These are phyloP conservation scores for Acorus calamus DNA, from an alignment of 106 monocot species.

Conservation along the genomic window DNA sequence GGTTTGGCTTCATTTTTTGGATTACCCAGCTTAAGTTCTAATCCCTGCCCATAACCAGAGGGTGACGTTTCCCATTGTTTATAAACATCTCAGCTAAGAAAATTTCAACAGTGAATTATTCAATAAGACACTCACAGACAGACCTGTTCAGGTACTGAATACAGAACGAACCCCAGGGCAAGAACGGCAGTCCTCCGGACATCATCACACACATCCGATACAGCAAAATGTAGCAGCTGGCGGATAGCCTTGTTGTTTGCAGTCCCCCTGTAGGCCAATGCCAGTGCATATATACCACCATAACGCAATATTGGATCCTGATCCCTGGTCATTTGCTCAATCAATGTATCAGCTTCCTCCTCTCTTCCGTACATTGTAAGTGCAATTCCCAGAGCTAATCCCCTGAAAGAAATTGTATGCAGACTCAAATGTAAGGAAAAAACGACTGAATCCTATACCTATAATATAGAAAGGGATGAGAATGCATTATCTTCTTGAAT, in stretches of 20 bases:
- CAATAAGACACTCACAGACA: conserved; percentile 2
- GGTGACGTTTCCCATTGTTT: too few species aligned
- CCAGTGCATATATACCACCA: conserved; percentile 98
- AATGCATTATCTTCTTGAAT: not conserved
- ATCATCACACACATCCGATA: conserved; percentile 99
- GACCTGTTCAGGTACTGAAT: conserved; percentile 93
- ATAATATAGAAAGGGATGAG: not conserved
- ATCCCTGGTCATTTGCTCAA: conserved; percentile 96
- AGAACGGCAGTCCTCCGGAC: conserved; percentile 94
- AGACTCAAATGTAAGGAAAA: not conserved
- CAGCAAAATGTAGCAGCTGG: conserved; percentile 97
- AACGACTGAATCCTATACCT: not conserved
- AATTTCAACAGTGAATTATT: not conserved
- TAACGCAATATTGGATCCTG: conserved; percentile 99
- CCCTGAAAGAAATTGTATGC: conserved; percentile 24
- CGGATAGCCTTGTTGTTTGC: conserved; percentile 99
- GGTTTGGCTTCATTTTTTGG: too few species aligned
- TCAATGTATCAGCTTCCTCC: conserved; percentile 92
- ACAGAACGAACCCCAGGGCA: conserved; percentile 93
- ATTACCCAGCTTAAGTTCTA: too few species aligned
- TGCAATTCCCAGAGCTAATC: conserved; percentile 81
- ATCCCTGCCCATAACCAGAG: too few species aligned
- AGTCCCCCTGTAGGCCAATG: conserved; percentile 89
- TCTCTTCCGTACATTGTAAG: conserved; percentile 96
- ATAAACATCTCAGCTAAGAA: too few species aligned